Evolutionary conservation across 83 land plant species (phyloP), one percentile per base, ranked within the genome.

Genomic region (Diphasiastrum complanatum): DNA sequence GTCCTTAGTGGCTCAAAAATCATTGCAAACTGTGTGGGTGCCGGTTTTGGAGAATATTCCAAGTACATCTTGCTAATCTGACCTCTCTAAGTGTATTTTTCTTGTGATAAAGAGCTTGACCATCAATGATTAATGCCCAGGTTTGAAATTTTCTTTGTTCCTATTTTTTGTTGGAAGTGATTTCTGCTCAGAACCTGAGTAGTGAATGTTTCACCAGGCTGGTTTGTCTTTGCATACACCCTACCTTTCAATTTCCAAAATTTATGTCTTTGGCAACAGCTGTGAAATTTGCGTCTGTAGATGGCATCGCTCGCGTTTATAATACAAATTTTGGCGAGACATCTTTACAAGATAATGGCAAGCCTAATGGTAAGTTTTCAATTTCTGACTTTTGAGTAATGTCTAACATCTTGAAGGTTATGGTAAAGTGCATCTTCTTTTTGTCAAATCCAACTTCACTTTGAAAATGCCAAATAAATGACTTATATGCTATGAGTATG

Each of bases 11-110:
- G 60, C 27, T 91, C 97, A 31, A 62, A 61, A 38, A 79, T 91
- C 57, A 29, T 82, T 26, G 90, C 95, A 2, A 73, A 54, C 20
- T 79, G 73, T 50, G 87, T 89, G 5, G 87, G 91, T 69, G 95
- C 97, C 43, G 97, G 97, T 60, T 85, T 95, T 64, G 97, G 95
- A 45, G 97, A 90, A 12, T 91, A 70, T 60, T 91, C 97, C 58
- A 84, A 95, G 96, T 89, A 30, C 12, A 5, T 23, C 5, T 5
- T 48, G 8, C 20, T 10, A 5, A 16, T 4, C n/a, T n/a, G 4
- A 6, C 16, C 0, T 27, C 14, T 31, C n/a, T 10, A 27, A 52
- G 64, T 1, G 0, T 0, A 0, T 12, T 18, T 58, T 12, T 6
- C 1, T 16, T 11, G n/a, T n/a, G n/a, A n/a, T n/a, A n/a, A n/a